Evolutionary conservation across 257 asterid species (phyloP), one percentile per base, ranked within the genome.

Genomic region (Solanum virginianum): DNA sequence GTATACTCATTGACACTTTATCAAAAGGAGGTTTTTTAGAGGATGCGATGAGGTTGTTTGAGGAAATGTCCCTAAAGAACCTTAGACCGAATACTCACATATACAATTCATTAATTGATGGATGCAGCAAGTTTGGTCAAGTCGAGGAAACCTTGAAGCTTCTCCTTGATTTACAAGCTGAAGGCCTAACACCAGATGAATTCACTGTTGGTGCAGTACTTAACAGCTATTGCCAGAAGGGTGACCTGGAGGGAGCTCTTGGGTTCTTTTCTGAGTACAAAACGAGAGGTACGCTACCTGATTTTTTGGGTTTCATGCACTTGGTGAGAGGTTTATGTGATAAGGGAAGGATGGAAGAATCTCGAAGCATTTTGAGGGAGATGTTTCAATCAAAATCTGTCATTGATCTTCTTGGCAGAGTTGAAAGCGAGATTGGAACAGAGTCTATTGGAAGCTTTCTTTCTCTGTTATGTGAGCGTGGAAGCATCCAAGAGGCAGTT

Each of bases 271-370:
- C 89, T 36, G 93, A 91, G 85, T 92, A 90, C 62, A 91, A 88
- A 88, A 83, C 85, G 53, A 89, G 85, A 72, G 97, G 91, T 15
- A 81, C 91, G n/a, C 85, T 82, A 65, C 99, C 98, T 6, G 98
- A 96, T 92, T 94, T 93, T 72, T 84, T 90, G 81, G 99, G 99
- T 82, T 96, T 93, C 71, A 85, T 94, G 94, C 88, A 87, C 89
- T 87, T 95, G 54, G 72, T 95, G 29, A 90, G 94, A 60, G 98
- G 98, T 36, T 90, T 96, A 80, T 92, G 92, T 86, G 92, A 94
- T 36, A 96, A 94, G 89, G 99, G 99, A 86, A 94, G 99, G 87
- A 94, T 96, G 97, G 99, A 95, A 90, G 99, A 96, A 90, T 92
- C 97, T 80, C 90, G 92, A 77, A 89, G 91, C 86, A 89, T 96